These are phyloP conservation scores for Fusarium oxysporum DNA, from an alignment of 2,329 filamentous ascomycete genomes.

Conservation along the genomic window DNA sequence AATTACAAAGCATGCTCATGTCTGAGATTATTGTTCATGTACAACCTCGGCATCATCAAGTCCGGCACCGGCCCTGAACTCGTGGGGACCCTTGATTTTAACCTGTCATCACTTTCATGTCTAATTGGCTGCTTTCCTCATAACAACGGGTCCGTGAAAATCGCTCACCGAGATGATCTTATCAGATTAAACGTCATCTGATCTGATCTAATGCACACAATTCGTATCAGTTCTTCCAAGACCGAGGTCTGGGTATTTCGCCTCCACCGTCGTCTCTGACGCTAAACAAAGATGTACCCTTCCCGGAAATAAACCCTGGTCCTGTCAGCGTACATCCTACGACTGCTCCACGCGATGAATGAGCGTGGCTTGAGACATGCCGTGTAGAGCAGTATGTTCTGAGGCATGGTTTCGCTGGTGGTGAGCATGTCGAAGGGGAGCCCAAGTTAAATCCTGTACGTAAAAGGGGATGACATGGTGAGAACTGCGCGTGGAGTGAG, in stretches of 20 bases:
- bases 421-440: constrained; percentile 13
- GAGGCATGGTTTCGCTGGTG: constrained; percentile 27
- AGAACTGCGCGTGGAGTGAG: constrained; percentile 33
- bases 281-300: background rate
- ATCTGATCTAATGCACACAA: constrained; percentile 31
- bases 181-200: constrained; percentile 33
- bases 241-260: constrained; percentile 7
- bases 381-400: constrained; percentile 8
- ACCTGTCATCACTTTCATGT: background rate
- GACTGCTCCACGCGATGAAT: constrained; percentile 33
- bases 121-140: background rate
- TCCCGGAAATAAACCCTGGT: constrained; percentile 12
- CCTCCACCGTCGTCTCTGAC: constrained; percentile 13
- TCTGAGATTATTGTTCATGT: background rate
- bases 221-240: constrained; percentile 17
- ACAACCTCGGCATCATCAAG: constrained; percentile 17
- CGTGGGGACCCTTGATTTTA: constrained; percentile 30
- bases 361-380: constrained; percentile 28
- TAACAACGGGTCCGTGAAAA: constrained; percentile 29
- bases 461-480: constrained; percentile 41
- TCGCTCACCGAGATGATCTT: constrained; percentile 38
- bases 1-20: background rate
- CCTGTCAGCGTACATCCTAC: constrained; percentile 30
- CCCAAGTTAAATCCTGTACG: constrained; percentile 40
- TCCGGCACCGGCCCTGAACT: constrained; percentile 24